These are phyloP conservation scores for Linum tenue DNA, from an alignment of 345 rosid species.

Conservation along the genomic window DNA sequence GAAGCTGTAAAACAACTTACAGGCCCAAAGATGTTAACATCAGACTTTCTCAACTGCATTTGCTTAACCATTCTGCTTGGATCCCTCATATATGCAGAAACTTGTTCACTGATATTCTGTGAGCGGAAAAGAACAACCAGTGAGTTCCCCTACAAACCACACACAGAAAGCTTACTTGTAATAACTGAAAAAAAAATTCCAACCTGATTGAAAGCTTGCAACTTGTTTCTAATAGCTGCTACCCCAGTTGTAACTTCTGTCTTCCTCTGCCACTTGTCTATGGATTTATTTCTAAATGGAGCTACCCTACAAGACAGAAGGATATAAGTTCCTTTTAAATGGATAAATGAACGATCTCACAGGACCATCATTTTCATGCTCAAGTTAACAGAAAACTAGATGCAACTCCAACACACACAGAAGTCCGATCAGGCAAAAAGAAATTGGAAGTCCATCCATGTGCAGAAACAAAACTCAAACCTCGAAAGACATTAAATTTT, in stretches of 20 bases:
- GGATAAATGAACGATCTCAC: neutral
- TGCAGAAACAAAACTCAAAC: too few relatives aligned
- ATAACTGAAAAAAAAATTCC: neutral
- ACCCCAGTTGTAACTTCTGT: conserved; percentile 84
- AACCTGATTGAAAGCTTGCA: conserved; percentile 97
- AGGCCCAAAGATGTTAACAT: conserved; percentile 55
- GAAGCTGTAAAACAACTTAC: conserved; percentile 35
- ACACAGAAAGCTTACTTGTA: neutral
- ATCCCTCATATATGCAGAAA: conserved; percentile 80
- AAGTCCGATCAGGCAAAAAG: neutral
- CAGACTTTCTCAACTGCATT: conserved; percentile 75
- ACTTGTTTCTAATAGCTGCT: conserved; percentile 75
- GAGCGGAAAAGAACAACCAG: conserved; percentile 8
- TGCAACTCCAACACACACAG: neutral
- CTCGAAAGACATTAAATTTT: too few relatives aligned
- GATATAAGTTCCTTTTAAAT: conserved; percentile 6
- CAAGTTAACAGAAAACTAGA: neutral
- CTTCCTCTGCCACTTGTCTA: conserved; percentile 94
- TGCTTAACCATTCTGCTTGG: conserved; percentile 93
- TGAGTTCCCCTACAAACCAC: conserved; percentile 12
- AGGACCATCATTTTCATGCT: too few relatives aligned
- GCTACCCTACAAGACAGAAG: conserved; percentile 45
- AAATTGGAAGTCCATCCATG: neutral
- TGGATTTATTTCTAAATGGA: conserved; percentile 69
- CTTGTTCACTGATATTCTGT: conserved; percentile 89